These are phyloP conservation scores for Cadophora sp. DNA, from an alignment of 2,329 filamentous ascomycete genomes.

Conservation along the genomic window DNA sequence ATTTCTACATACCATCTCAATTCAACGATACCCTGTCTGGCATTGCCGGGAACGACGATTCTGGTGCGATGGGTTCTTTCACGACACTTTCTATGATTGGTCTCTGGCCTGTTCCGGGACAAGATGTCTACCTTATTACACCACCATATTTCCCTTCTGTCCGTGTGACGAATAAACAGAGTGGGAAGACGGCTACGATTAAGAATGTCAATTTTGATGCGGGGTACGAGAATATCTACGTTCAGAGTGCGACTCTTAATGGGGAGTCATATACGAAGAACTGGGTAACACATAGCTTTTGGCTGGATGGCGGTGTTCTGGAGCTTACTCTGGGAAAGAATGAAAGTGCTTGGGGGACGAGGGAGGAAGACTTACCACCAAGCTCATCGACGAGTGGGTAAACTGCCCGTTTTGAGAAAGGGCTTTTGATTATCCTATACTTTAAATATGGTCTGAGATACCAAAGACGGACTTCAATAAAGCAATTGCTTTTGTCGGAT, in stretches of 20 bases:
- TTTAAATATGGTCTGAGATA: too few species aligned
- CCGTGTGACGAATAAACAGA: conserved; percentile 61
- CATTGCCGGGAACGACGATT: conserved; percentile 74
- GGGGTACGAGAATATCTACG: conserved; percentile 61
- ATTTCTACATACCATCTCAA: conserved; percentile 68
- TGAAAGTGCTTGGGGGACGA: conserved; percentile 71
- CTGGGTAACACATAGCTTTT: conserved; percentile 74
- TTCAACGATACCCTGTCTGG: conserved; percentile 65
- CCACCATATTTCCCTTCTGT: conserved; percentile 70
- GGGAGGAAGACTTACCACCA: conserved; percentile 65
- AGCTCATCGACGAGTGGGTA: conserved; percentile 45
- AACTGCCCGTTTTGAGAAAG: background rate
- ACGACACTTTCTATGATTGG: conserved; percentile 37
- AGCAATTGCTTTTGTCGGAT: too few species aligned
- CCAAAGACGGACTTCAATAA: too few species aligned
- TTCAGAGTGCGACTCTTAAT: conserved; percentile 68
- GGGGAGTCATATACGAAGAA: conserved; percentile 67
- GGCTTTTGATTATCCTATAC: background rate
- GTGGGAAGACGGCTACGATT: conserved; percentile 64
- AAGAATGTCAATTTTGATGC: conserved; percentile 68
- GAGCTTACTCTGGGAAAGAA: conserved; percentile 64
- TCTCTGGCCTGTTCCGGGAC: conserved; percentile 71
- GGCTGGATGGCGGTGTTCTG: conserved; percentile 67
- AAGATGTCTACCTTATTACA: conserved; percentile 72
- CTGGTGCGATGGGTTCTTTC: conserved; percentile 61